Base-by-base conservation (phyloP, 495 filamentous ascomycete genomes). In the Penicillium canescens region DNA sequence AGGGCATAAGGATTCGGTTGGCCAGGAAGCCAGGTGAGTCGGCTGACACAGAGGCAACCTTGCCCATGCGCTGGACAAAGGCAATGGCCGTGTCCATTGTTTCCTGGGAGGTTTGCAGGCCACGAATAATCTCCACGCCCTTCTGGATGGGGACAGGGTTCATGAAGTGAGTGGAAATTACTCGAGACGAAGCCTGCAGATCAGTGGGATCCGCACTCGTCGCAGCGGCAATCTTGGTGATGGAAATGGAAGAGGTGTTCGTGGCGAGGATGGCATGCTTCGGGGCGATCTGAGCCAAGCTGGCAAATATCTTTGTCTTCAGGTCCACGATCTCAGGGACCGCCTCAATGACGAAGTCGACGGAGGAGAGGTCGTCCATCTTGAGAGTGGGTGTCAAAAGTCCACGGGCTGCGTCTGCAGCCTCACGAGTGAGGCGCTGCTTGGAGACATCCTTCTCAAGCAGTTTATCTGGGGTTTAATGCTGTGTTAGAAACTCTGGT, bases 141-240 rank as follows among this genome's bases (percentile, higher is more conserved):
- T 96, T 96, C 66, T 97, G 95, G 3, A 99, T 73, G 1, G 94
- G 95, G 0, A 99, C 94, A 0, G 94, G 94, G 78, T 99, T 99
- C 94, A 99, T 99, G 75, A 99, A 99, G 71, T 99, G 94, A 42
- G 95, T 98, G 46, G 89, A 89, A 43, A 99, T 84, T 2, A 99
- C 94, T 37, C 95, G 86, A 24, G 91, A 91, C 42, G 91, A 84
- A 26, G 88, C 88, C 46, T 88, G 86, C 28, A 88, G 84, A 68
- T 96, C 88, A 8, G 70, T 92, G 0, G 91, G 86, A 63, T 92
- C 82, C 0, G 79, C 71, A 3, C 86, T 88, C 1, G 92, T 90
- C 12, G 94, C 83, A 18, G 90, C 89, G 28, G 94, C 94, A 60
- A 99, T 96, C 69, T 86, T 90, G 45, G 94, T 99, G 69, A 99